phyloP scores from a whole-genome alignment of 2,329 filamentous ascomycete genomes.

The Teratosphaeria zuluensis region DNA sequence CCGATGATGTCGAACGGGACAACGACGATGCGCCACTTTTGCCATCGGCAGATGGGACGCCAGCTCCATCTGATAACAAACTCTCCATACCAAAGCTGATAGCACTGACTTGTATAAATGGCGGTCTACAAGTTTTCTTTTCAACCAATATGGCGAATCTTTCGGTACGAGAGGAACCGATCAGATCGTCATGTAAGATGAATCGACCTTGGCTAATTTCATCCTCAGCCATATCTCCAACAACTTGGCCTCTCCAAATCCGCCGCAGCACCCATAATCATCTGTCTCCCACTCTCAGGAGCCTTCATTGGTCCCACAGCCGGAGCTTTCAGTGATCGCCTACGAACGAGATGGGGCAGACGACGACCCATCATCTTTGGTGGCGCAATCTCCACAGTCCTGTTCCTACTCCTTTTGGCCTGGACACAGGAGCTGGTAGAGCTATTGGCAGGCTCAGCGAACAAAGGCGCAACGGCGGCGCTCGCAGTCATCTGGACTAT shows the following conservation, averaged over 20 bases:
- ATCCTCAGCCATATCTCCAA: neutral
- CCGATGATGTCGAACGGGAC: neutral
- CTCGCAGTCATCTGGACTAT: neutral
- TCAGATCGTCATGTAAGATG: neutral
- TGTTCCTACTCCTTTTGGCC: neutral
- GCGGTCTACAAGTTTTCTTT: neutral
- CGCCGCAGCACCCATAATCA: neutral
- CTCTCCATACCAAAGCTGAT: neutral
- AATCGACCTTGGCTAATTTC: neutral
- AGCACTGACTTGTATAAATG: neutral
- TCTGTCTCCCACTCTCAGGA: neutral
- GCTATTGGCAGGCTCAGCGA: neutral
- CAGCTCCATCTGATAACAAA: neutral
- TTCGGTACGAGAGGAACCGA: neutral
- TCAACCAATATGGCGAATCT: neutral
- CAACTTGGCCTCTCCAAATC: neutral
- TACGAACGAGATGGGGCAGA: neutral
- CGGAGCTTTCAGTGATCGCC: neutral
- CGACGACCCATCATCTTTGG: neutral
- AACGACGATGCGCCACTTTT: neutral
- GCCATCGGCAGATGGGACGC: neutral
- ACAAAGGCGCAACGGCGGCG: neutral
- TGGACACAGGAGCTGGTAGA: neutral
- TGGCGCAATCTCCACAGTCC: neutral
- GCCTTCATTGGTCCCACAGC: neutral